Conservation (phyloP, 1,139 yeast genomes). For the Blastobotrys raffinosifermentans region DNA sequence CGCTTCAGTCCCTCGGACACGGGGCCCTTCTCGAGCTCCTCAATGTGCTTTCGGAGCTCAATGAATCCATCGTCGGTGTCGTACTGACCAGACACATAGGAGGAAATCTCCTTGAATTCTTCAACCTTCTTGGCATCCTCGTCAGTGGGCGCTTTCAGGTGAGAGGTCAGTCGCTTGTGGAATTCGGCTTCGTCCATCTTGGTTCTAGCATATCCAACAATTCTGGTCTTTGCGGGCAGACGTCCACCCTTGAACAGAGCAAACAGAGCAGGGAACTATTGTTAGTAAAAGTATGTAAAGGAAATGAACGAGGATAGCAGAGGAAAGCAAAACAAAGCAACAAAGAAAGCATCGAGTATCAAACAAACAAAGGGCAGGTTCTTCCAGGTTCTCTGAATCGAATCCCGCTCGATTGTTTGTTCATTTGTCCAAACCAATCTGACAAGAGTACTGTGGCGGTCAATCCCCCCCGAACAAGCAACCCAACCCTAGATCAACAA, state of each 20-base stretch:
- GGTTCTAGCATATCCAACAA: slow-evolving; percentile 91
- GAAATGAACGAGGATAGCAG: not conserved
- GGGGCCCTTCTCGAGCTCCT: slow-evolving; percentile 48
- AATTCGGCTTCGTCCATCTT: slow-evolving; percentile 61
- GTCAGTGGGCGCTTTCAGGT: slow-evolving; percentile 54
- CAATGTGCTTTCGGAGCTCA: slow-evolving; percentile 49
- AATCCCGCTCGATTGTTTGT: no score
- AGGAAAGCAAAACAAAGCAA: not conserved
- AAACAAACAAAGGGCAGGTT: no score
- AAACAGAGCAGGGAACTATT: slow-evolving; percentile 39
- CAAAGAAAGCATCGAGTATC: no score
- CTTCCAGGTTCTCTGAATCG: no score
- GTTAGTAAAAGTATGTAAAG: slow-evolving; percentile 4
- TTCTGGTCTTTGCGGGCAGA: slow-evolving; percentile 61
- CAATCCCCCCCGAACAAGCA: no score
- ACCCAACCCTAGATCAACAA: no score
- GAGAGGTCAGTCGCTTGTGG: slow-evolving; percentile 56
- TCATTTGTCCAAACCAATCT: no score
- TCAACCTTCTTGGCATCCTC: slow-evolving; percentile 43
- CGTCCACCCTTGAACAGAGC: slow-evolving; percentile 65
- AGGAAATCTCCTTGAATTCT: slow-evolving; percentile 57
- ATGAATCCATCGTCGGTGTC: slow-evolving; percentile 71
- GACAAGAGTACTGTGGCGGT: no score
- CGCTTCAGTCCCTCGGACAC: slow-evolving; percentile 33
- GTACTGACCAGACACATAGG: slow-evolving; percentile 74